Evolutionary conservation across 306 rosid species (phyloP), one percentile per base, ranked within the genome.

Genomic region (Acacia confusa): DNA sequence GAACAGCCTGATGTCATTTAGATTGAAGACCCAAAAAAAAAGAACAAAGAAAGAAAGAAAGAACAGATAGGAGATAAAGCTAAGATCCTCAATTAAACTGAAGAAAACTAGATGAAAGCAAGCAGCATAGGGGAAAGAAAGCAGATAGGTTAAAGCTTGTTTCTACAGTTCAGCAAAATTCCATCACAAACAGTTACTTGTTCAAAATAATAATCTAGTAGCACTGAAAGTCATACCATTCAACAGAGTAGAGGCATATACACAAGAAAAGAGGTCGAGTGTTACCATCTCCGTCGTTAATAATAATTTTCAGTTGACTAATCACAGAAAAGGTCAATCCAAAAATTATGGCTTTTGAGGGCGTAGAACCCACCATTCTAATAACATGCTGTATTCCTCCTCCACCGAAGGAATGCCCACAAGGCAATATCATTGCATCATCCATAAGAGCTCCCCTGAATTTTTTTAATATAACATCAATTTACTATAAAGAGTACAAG

Each of bases 391-490:
- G 92, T 84, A 94, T 89, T 82, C 99, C 99, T 70, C 92, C 91
- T 53, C 97, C 86, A 43, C 99, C 92, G 66, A 93, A 96, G 70
- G 99, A 96, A 89, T 96, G 99, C n/a, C 99, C 99, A 74, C 99
- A 96, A 52, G 99, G 94, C 83, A 96, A 84, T 91, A 96, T 96
- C 97, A 96, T 87, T 13, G 99, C 99, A 69, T 96, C 99, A 52
- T 96, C 97, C 99, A 96, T 96, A 32, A 96, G 97, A 79, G 91
- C 85, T 58, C 98, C 95, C 81, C 99, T 96, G 89, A 60, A 88
- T 81, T 84, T 70, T 80, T 80, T 22, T 84, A 86, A 73, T 43
- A 75, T 12, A 67, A 53, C 52, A 79, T 30, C 70, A 64, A 68
- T 60, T 63, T 48, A 80, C 64, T 9, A 74, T 45, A 61, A 81